Percentiles rank a stretch among this genome's conserved stretches.
Evolutionary conservation across 164 flowering plant genomes (phyloP).

Genomic region (Kingdonia uniflora): DNA sequence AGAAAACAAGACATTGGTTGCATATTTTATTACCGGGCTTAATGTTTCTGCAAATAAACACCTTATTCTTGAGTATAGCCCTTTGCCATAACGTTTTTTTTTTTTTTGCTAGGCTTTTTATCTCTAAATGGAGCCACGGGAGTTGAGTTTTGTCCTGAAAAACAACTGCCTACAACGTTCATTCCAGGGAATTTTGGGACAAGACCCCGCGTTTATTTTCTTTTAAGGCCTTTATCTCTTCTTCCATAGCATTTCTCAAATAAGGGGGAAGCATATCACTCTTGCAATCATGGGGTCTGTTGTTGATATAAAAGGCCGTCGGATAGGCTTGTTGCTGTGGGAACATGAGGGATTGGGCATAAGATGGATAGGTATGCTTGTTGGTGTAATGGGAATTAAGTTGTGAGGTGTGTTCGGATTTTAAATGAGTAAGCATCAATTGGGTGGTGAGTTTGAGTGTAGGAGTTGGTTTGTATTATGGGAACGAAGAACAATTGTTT

Average conservation of each 20-base stretch:
- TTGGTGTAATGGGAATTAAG: background rate
- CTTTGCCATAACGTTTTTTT: too few species aligned
- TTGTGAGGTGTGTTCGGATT: too few species aligned
- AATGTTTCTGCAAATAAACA: background rate
- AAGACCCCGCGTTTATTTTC: background rate
- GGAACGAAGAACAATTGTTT: background rate
- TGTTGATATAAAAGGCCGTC: background rate
- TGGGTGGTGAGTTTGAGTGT: background rate
- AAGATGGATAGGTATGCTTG: background rate
- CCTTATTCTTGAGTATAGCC: background rate
- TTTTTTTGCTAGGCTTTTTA: background rate
- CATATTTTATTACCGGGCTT: background rate
- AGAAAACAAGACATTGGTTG: background rate
- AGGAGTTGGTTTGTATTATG: background rate
- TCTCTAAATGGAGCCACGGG: background rate
- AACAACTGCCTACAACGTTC: conserved; percentile 1
- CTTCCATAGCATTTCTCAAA: too few species aligned
- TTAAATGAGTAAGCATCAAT: too few species aligned
- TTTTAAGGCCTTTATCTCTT: too few species aligned
- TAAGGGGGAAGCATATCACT: background rate
- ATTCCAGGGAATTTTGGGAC: background rate
- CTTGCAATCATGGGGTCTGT: background rate
- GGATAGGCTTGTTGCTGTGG: background rate
- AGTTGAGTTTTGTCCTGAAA: too few species aligned
- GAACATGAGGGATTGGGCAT: background rate